Base-by-base conservation (phyloP, 345 rosid species). In the Moringa oleifera region DNA sequence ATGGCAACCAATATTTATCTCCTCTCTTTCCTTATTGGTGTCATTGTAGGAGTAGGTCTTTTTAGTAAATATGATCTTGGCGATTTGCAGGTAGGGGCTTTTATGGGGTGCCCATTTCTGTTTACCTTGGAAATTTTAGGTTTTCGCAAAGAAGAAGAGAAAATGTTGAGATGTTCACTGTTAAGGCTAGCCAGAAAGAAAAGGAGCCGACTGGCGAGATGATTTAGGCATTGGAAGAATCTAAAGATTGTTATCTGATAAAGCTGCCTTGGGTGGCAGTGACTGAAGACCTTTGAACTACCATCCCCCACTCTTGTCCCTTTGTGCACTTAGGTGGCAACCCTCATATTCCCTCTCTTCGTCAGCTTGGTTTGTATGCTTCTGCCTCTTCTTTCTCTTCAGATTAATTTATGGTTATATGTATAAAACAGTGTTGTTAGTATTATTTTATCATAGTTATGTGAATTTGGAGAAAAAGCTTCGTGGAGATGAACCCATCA, bases 251-350 rank as follows among this genome's bases (percentile, higher is more conserved):
- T 33, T 33, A 33, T 33, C 37, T 33, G 11, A 33, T 4, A 33
- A 33, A 33, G 37, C 6, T 5, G 11, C 65, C 73, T 61, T 55
- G 6, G 76, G 63, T 75, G 73, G 74, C 76, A 65, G 62, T 62
- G 28, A 71, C 68, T 31, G 45, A 52, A 57, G 37, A 53, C 73
- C 58, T 75, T 70, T 75, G 78, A 76, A 53, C 73, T 9, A 41
- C 53, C 61, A 19, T 55, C 60, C 65, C n/a, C n/a, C n/a, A n/a
- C n/a, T n/a, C n/a, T n/a, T 52, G 56, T 57, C 66, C n/a, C 62
- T 59, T 51, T 64, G 61, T 65, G 18, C 69, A 19, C 24, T 57
- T 58, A 17, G 69, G 71, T 63, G 74, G 61, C 78, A 25, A 18
- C 50, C 45, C 4, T n/a, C 52, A 19, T 37, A 0, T 41, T 41